These are phyloP conservation scores for Tetrahymena malaccensis DNA, from an alignment of 73 alveolate species.

Conservation along the genomic window DNA sequence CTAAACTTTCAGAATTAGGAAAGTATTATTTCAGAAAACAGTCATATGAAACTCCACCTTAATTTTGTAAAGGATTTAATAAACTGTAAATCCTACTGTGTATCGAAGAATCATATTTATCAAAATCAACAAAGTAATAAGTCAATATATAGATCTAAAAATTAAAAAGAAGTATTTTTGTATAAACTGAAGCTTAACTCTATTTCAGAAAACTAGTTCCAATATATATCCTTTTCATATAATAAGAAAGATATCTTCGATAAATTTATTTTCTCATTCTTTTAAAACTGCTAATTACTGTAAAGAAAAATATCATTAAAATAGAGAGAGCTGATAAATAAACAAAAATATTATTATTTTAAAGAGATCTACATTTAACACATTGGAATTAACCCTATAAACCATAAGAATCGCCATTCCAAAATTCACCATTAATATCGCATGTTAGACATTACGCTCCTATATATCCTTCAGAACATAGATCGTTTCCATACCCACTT, in stretches of 20 bases:
- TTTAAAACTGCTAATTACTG: background rate
- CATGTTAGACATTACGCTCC: background rate
- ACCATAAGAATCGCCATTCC: background rate
- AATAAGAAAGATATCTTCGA: background rate
- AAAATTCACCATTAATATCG: background rate
- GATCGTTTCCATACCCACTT: background rate
- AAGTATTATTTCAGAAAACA: background rate
- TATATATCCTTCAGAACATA: background rate
- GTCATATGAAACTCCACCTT: background rate
- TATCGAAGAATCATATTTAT: background rate
- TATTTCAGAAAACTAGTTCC: background rate
- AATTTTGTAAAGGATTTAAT: background rate
- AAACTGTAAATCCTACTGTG: background rate
- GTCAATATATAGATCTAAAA: background rate
- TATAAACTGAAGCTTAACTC: background rate
- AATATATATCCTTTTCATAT: background rate
- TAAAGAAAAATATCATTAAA: background rate
- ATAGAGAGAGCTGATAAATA: background rate
- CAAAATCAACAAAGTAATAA: background rate
- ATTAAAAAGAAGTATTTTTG: background rate
- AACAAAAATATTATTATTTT: background rate
- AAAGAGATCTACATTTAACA: background rate
- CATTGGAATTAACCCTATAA: background rate
- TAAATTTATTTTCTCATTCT: background rate
- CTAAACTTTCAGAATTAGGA: background rate